These are phyloP conservation scores for Colletotrichum sansevieriae DNA, from an alignment of 2,329 filamentous ascomycete species.

Conservation along the genomic window DNA sequence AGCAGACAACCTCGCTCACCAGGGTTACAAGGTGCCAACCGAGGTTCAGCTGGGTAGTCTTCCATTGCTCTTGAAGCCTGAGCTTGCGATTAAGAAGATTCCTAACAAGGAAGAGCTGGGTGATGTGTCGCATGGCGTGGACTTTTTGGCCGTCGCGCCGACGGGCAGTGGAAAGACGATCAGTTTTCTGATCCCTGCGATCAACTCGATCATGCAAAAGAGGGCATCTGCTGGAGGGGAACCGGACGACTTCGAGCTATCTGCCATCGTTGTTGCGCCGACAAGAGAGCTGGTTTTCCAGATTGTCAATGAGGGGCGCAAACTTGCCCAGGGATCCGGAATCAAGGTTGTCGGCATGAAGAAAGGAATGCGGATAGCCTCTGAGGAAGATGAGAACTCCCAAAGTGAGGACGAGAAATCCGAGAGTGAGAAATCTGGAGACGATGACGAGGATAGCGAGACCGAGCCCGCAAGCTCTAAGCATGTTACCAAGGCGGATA, in stretches of 20 bases:
- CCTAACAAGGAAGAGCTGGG: slow-evolving; percentile 52
- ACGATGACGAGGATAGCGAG: slow-evolving; percentile 52
- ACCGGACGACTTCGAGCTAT: slow-evolving; percentile 63
- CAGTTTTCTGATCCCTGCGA: slow-evolving; percentile 88
- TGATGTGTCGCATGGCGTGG: slow-evolving; percentile 59
- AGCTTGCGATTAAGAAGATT: slow-evolving; percentile 60
- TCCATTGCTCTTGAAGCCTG: slow-evolving; percentile 78
- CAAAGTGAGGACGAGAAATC: slow-evolving; percentile 43
- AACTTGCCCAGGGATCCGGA: slow-evolving; percentile 81
- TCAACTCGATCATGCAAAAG: slow-evolving; percentile 78
- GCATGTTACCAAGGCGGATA: slow-evolving; percentile 78
- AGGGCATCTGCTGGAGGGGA: slow-evolving; percentile 58
- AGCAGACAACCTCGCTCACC: slow-evolving; percentile 82
- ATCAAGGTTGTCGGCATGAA: slow-evolving; percentile 85
- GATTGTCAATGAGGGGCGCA: slow-evolving; percentile 88
- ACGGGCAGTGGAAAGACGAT: slow-evolving; percentile 98
- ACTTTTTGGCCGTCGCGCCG: slow-evolving; percentile 90
- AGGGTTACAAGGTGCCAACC: slow-evolving; percentile 89
- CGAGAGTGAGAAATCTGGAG: slow-evolving; percentile 52
- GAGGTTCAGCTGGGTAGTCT: slow-evolving; percentile 93
- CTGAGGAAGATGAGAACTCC: slow-evolving; percentile 49
- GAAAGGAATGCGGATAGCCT: slow-evolving; percentile 77
- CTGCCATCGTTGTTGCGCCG: slow-evolving; percentile 80
- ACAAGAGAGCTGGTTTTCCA: slow-evolving; percentile 84
- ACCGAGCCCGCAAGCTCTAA: slow-evolving; percentile 47